These are phyloP conservation scores for Fusarium sp. DNA, from an alignment of 2,329 filamentous ascomycete species.

Conservation along the genomic window DNA sequence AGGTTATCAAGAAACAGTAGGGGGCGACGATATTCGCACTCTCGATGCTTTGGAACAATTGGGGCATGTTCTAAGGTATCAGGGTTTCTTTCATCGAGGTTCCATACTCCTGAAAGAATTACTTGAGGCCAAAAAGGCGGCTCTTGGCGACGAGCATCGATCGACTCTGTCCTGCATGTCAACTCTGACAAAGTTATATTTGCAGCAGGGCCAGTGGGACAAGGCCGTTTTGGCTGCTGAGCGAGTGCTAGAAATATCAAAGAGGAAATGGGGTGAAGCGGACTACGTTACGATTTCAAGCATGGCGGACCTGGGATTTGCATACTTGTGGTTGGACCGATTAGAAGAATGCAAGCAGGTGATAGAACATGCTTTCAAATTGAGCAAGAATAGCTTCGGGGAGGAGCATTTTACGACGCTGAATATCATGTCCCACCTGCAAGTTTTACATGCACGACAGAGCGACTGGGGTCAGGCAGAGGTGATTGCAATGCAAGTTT, in stretches of 20 bases:
- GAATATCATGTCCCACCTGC: accelerated
- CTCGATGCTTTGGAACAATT: not conserved
- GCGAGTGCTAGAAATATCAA: accelerated
- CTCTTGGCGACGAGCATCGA: not conserved
- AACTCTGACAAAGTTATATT: accelerated
- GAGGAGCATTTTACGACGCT: accelerated
- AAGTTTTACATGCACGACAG: accelerated
- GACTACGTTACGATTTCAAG: accelerated
- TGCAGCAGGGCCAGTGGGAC: accelerated
- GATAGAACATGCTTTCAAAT: accelerated
- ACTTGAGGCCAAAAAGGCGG: not conserved
- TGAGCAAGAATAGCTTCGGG: accelerated
- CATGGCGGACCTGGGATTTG: accelerated
- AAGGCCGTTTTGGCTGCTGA: not conserved
- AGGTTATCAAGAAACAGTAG: accelerated
- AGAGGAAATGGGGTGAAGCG: accelerated
- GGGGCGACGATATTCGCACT: accelerated
- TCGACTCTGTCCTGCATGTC: accelerated
- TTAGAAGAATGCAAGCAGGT: not conserved
- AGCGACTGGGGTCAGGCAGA: accelerated
- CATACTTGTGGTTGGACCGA: accelerated
- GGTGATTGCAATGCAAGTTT: accelerated
- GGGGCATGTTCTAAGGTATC: accelerated
- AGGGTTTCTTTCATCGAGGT: not conserved
- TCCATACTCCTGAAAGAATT: accelerated